Conservation (phyloP, 75 land plant species). For the Cupressus sempervirens region DNA sequence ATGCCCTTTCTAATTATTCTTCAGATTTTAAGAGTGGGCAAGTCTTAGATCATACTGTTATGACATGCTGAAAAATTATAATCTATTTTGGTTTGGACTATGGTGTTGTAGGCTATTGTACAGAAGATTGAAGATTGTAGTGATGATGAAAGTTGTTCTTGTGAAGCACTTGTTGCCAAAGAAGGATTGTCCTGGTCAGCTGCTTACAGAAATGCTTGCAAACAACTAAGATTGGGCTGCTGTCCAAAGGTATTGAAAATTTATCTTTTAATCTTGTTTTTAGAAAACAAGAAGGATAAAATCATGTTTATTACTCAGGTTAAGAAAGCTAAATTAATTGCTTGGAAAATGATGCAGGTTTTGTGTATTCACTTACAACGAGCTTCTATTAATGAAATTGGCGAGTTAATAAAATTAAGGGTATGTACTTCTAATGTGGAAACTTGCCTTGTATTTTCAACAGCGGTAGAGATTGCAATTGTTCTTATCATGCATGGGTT, state of each 20-base stretch:
- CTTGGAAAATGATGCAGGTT: slow-evolving; percentile 42
- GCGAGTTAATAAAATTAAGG: slow-evolving; percentile 64
- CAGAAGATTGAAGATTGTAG: slow-evolving; percentile 43
- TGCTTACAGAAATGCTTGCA: slow-evolving; percentile 44
- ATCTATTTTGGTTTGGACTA: not conserved
- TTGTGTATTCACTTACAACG: slow-evolving; percentile 84
- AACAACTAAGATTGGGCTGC: slow-evolving; percentile 58
- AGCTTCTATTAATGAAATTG: slow-evolving; percentile 37
- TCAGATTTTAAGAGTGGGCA: not conserved
- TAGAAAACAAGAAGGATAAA: not conserved
- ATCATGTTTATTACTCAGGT: not conserved
- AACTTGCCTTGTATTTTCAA: slow-evolving; percentile 7
- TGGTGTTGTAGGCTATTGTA: slow-evolving; percentile 30
- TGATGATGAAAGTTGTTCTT: slow-evolving; percentile 66
- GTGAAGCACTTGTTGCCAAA: slow-evolving; percentile 36
- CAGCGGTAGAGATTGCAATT: not conserved
- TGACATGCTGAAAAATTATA: not conserved
- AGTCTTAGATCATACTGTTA: slow-evolving; percentile 1
- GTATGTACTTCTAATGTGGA: slow-evolving; percentile 23
- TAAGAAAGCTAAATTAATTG: not conserved
- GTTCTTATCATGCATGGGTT: not conserved
- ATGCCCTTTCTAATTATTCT: not conserved
- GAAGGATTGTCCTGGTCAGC: slow-evolving; percentile 50
- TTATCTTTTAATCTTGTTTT: not conserved
- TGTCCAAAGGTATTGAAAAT: slow-evolving; percentile 67